Conservation (phyloP, 1,284 basidiomycete genomes). For the Trichosporon sp. region DNA sequence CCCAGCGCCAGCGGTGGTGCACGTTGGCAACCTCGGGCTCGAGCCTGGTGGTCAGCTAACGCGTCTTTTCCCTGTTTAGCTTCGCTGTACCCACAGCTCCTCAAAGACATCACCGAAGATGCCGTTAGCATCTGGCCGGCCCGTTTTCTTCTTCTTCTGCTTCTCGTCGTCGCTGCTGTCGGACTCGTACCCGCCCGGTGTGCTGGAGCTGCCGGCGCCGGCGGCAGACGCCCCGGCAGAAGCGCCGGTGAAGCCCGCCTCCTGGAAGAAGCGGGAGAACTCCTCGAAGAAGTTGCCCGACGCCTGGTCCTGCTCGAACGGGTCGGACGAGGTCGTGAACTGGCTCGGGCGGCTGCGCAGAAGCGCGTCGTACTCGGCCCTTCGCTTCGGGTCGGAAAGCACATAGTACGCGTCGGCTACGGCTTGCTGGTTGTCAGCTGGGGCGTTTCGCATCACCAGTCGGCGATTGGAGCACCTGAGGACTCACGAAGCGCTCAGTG, state of each 20-base stretch:
- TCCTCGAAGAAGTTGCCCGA: slow-evolving; percentile 72
- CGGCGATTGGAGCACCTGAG: slow-evolving; percentile 27
- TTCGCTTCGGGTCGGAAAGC: slow-evolving; percentile 67
- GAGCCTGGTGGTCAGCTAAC: slow-evolving; percentile 33
- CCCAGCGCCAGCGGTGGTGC: slow-evolving; percentile 44
- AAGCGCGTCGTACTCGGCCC: slow-evolving; percentile 78
- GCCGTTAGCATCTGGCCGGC: slow-evolving; percentile 64
- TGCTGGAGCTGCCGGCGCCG: background rate
- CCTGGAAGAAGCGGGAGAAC: slow-evolving; percentile 65
- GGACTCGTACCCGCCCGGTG: background rate
- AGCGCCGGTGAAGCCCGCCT: slow-evolving; percentile 26
- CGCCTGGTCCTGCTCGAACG: slow-evolving; percentile 57
- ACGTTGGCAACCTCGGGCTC: slow-evolving; percentile 49
- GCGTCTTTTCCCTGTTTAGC: too few relatives aligned
- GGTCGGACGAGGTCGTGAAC: slow-evolving; percentile 31
- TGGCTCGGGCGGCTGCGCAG: slow-evolving; percentile 51
- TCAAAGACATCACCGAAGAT: slow-evolving; percentile 88
- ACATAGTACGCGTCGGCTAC: slow-evolving; percentile 97
- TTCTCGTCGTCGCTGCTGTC: background rate
- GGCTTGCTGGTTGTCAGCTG: slow-evolving; percentile 54
- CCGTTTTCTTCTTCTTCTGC: slow-evolving; percentile 5
- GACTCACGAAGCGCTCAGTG: slow-evolving; percentile 66
- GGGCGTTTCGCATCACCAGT: background rate
- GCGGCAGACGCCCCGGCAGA: slow-evolving; percentile 7
- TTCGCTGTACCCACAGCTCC: slow-evolving; percentile 56